Evolutionary conservation across 305 asterid genomes (phyloP).

Genomic region (Solanum hybrid): DNA sequence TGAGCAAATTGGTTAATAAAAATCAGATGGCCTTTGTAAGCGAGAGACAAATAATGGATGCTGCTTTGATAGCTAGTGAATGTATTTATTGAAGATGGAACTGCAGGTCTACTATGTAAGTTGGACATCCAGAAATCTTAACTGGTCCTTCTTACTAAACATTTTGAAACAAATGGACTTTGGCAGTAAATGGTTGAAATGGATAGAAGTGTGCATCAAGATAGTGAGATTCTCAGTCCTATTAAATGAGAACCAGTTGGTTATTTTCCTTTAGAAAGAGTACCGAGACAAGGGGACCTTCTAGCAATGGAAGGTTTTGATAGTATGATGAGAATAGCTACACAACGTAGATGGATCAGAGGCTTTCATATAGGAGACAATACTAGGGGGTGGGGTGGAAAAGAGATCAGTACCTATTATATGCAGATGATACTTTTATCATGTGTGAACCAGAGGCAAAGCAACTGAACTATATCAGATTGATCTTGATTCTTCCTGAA

Average conservation of each 20-base stretch:
- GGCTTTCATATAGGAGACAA: background rate
- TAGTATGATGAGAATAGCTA: background rate
- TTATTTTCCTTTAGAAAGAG: background rate
- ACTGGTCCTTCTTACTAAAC: background rate
- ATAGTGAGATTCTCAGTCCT: background rate
- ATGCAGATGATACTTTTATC: background rate
- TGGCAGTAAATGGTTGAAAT: background rate
- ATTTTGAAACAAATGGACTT: background rate
- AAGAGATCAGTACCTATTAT: background rate
- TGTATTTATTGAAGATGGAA: background rate
- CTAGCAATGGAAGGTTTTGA: background rate
- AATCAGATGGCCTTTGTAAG: background rate
- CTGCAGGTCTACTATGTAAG: background rate
- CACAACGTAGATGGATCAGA: background rate
- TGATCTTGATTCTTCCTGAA: background rate
- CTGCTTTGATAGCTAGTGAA: background rate
- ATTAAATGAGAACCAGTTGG: background rate
- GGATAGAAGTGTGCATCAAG: background rate
- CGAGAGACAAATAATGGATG: background rate
- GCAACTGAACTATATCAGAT: background rate
- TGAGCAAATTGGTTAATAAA: background rate
- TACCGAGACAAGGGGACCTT: background rate
- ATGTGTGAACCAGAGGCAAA: background rate
- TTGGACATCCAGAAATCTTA: background rate
- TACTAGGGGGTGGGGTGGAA: background rate